Base-by-base conservation (phyloP, 441 rosid genomes). In the Corymbia calophylla region DNA sequence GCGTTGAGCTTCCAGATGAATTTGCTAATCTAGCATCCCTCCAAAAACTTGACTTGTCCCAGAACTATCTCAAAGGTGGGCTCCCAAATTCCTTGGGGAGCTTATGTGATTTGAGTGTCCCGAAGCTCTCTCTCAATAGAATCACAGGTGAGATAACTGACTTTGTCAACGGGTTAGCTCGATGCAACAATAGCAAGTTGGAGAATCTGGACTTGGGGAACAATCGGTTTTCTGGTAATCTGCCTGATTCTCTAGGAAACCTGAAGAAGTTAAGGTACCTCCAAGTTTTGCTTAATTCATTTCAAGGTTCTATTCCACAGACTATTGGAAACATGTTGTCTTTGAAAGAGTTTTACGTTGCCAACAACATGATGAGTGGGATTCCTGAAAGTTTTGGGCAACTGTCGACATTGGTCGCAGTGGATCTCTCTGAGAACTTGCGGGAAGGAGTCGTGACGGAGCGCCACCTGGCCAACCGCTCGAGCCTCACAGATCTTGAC, bases 401-500 rank as follows among this genome's bases (percentile, higher is more conserved):
- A 18, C 53, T 91, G 27, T 87, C 90, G 8, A 13, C 21, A 14
- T 87, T 91, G 32, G 86, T 32, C 6, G n/a, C 7, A 0, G 58
- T 91, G 32, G 49, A 88, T 9, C 13, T 92, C 12, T 88, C 90
- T 73, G 51, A 56, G 0, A 94, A 94, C 73, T 81, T 62, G 54
- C 92, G 93, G 94, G 90, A 87, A 60, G 93, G 94, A 62, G 70
- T 90, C 32, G 48, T 94, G 19, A 86, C 87, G 31, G 93, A 92
- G 89, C 88, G 84, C 68, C 95, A 94, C 54, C 93, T 95, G 18
- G 25, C 84, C 7, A 93, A 93, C 16, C 95, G 93, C 84, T 88
- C 87, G 18, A 80, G 90, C 51, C 89, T 95, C 9, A 90, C 88
- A 58, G 54, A 91, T 77, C 19, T 90, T 91, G 6, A 0, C 68